Conservation (phyloP, 2,329 filamentous ascomycete species). For the Alternaria triticimaculans region DNA sequence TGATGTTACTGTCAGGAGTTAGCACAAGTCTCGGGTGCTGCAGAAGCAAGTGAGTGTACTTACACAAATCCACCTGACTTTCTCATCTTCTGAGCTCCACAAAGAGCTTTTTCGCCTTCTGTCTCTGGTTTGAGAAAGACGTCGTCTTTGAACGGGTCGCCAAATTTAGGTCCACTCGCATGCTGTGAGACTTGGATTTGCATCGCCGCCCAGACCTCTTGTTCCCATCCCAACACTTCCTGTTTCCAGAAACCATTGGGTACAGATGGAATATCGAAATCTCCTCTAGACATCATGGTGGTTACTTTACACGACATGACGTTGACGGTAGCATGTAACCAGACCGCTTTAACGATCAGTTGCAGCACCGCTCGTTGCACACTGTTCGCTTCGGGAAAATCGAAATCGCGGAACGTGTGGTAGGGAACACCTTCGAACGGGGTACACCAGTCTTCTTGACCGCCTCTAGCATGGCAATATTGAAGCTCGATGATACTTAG, state of each 20-base stretch:
- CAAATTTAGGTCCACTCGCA: not conserved
- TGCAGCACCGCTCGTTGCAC: not conserved
- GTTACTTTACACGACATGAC: not conserved
- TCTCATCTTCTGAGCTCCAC: slow-evolving; percentile 19
- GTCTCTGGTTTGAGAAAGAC: not conserved
- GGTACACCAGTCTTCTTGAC: not conserved
- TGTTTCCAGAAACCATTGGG: slow-evolving; percentile 27
- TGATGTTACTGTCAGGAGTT: slow-evolving; percentile 22
- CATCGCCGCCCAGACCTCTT: slow-evolving; percentile 15
- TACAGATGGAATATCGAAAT: slow-evolving; percentile 13
- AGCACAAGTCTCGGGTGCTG: too few relatives aligned
- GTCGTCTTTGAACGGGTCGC: not conserved
- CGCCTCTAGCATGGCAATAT: not conserved
- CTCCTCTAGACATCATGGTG: slow-evolving; percentile 4
- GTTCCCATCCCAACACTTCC: slow-evolving; percentile 28
- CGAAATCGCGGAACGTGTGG: not conserved
- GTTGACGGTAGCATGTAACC: not conserved
- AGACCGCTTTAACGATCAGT: not conserved
- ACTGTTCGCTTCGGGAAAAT: not conserved
- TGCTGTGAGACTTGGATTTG: slow-evolving; percentile 22
- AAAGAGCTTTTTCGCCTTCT: slow-evolving; percentile 21
- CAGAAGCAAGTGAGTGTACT: not conserved
- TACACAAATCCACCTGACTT: slow-evolving; percentile 28
- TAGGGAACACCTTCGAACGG: not conserved
- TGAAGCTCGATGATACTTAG: not conserved